phyloP scores from a whole-genome alignment of 352 stramenopile species.

The Phytophthora podocarpi region DNA sequence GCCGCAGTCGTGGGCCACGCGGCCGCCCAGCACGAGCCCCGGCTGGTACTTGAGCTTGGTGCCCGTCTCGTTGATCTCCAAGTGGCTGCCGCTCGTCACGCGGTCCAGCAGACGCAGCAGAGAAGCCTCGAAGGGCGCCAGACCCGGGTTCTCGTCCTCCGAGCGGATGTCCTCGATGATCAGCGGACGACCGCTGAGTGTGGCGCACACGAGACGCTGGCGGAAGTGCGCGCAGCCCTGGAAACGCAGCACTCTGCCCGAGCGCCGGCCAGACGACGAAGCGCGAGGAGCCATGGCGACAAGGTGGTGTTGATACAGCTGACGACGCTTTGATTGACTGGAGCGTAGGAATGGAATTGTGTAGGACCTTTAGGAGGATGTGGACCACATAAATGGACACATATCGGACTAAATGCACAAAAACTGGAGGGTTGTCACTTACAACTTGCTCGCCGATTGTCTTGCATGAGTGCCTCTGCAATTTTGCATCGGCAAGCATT shows the following conservation, averaged over 20 bases:
- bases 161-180: slow-evolving; percentile 95
- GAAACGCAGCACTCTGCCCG: slow-evolving; percentile 54
- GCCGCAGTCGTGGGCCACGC: slow-evolving; percentile 96
- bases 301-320: not conserved
- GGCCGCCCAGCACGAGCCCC: slow-evolving; percentile 95
- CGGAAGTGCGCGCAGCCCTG: slow-evolving; percentile 93
- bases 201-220: slow-evolving; percentile 92
- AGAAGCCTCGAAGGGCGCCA: slow-evolving; percentile 96
- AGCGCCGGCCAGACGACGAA: slow-evolving; percentile 10
- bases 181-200: slow-evolving; percentile 92
- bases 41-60: slow-evolving; percentile 97
- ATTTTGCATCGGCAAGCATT: too few relatives aligned
- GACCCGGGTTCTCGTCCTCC: slow-evolving; percentile 94
- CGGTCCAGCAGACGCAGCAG: slow-evolving; percentile 97
- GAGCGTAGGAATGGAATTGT: too few relatives aligned
- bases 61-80: slow-evolving; percentile 99
- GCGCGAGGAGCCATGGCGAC: slow-evolving; percentile 16
- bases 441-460: too few relatives aligned
- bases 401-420: slow-evolving; percentile 1
- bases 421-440: too few relatives aligned
- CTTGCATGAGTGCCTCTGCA: too few relatives aligned
- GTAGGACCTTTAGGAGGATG: too few relatives aligned
- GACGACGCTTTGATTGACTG: slow-evolving; percentile 8
- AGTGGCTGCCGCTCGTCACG: slow-evolving; percentile 96
- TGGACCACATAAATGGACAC: too few relatives aligned